These are phyloP conservation scores for Fraxinus nigra DNA, from an alignment of 305 asterid genomes.

Conservation along the genomic window DNA sequence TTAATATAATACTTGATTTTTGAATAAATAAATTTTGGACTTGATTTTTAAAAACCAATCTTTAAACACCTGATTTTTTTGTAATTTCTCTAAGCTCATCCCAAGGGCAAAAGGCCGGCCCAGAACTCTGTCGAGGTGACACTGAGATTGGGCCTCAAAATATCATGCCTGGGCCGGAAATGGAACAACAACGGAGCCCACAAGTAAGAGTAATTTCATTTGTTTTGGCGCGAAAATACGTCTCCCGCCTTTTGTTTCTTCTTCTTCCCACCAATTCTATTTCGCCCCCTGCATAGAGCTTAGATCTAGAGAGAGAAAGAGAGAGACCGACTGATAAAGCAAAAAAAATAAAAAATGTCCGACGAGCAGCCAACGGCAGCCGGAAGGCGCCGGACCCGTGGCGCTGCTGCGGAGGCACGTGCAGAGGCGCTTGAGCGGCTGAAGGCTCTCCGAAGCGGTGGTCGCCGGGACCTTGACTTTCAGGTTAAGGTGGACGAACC, in stretches of 20 bases:
- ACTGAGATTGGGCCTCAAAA: background rate
- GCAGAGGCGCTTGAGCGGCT: conserved; percentile 72
- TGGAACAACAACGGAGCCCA: background rate
- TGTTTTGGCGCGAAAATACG: conserved; percentile 53
- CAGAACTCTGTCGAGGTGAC: no score
- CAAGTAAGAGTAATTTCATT: background rate
- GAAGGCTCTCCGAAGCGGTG: conserved; percentile 61
- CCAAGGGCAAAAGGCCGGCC: background rate
- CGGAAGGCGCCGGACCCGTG: conserved; percentile 62
- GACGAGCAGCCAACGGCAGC: conserved; percentile 58
- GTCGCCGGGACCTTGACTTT: conserved; percentile 57
- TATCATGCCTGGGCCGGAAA: background rate
- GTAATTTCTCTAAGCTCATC: no score
- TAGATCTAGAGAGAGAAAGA: conserved; percentile 25
- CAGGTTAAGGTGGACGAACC: conserved; percentile 76
- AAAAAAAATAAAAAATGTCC: no score
- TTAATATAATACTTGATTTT: no score
- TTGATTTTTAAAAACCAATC: no score
- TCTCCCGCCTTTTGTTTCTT: conserved; percentile 47
- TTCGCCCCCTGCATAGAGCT: background rate
- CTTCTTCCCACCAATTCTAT: conserved; percentile 3
- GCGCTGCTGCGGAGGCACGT: conserved; percentile 49
- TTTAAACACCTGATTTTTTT: no score
- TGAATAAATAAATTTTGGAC: no score
- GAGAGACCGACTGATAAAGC: no score